A percentile compares a stretch with the other conserved stretches of the same genome.
phyloP scores from a whole-genome alignment of 805 yeast species.

The Blastobotrys americana region DNA sequence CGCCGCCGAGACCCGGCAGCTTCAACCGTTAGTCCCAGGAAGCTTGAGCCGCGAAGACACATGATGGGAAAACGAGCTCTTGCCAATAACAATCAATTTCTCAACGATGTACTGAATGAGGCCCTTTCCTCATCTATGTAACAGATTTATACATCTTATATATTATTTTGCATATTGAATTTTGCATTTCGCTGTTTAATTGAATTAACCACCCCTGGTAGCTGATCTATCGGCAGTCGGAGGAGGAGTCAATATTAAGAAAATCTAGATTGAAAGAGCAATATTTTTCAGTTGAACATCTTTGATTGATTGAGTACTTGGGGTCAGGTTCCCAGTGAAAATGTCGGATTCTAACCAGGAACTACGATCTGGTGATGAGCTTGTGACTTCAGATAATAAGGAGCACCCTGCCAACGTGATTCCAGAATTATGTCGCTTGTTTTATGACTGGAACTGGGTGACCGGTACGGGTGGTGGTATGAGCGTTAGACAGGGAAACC shows the following conservation, averaged over 20 bases:
- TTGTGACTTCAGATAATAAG: conserved; percentile 38
- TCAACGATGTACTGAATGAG: not conserved
- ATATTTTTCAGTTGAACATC: not conserved
- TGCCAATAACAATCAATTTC: not conserved
- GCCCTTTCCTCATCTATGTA: too few relatives aligned
- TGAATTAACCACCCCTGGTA: too few relatives aligned
- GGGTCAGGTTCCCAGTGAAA: not conserved
- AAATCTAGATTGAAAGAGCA: not conserved
- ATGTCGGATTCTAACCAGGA: conserved; percentile 1
- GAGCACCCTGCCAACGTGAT: conserved; percentile 78
- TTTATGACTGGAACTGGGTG: conserved; percentile 82
- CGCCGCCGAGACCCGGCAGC: not conserved
- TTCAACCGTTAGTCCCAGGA: not conserved
- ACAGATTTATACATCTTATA: too few relatives aligned
- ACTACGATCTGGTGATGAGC: too few relatives aligned
- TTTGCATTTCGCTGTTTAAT: too few relatives aligned
- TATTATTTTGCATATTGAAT: too few relatives aligned
- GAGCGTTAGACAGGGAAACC: conserved; percentile 53
- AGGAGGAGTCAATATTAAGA: too few relatives aligned
- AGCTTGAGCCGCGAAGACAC: not conserved
- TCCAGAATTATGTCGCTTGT: conserved; percentile 69
- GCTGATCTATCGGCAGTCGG: too few relatives aligned
- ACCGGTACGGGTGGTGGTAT: conserved; percentile 97
- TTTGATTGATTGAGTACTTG: not conserved
- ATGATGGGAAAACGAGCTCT: not conserved